A percentile compares a stretch with the other conserved stretches of the same genome.
Conservation (phyloP, 768 basidiomycete genomes). For the Auriscalpium orientale region DNA sequence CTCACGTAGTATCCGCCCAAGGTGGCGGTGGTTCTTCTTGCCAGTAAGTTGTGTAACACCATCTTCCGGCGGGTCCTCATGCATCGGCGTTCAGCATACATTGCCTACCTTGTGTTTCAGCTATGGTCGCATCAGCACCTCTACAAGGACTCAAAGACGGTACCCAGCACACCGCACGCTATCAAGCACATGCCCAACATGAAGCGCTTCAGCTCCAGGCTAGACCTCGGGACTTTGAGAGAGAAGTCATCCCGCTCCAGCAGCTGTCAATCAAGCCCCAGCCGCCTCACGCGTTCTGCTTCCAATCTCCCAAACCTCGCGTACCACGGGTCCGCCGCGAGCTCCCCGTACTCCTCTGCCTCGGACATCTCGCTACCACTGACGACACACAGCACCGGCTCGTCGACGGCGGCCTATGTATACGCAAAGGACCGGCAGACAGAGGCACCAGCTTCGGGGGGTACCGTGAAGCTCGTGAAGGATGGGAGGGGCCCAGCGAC, state of each 20-base stretch:
- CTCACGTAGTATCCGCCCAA: slow-evolving; percentile 17
- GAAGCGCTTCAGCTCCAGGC: slow-evolving; percentile 1
- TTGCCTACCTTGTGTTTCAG: slow-evolving; percentile 71
- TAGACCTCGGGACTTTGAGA: not conserved
- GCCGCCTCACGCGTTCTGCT: not conserved
- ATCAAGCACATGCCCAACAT: not conserved
- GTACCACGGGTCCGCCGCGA: not conserved
- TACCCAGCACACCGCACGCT: slow-evolving; percentile 10
- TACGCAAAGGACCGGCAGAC: slow-evolving; percentile 6
- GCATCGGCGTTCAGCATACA: slow-evolving; percentile 44
- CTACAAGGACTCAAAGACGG: slow-evolving; percentile 36
- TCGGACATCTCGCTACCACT: slow-evolving; percentile 10
- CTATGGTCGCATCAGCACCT: slow-evolving; percentile 70
- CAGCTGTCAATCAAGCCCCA: not conserved
- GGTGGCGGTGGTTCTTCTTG: slow-evolving; percentile 73
- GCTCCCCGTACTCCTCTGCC: slow-evolving; percentile 3
- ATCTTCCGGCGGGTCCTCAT: too few species aligned
- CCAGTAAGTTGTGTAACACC: slow-evolving; percentile 39
- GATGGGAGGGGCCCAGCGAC: slow-evolving; percentile 8
- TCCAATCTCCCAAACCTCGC: not conserved
- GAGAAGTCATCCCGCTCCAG: not conserved
- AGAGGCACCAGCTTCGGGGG: slow-evolving; percentile 8
- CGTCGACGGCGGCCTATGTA: slow-evolving; percentile 6
- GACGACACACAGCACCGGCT: not conserved
- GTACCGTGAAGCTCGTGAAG: slow-evolving; percentile 14